Percentiles rank a stretch among this genome's conserved stretches.
Conservation (phyloP, 805 yeast genomes). For the Dipodascus albidus region DNA sequence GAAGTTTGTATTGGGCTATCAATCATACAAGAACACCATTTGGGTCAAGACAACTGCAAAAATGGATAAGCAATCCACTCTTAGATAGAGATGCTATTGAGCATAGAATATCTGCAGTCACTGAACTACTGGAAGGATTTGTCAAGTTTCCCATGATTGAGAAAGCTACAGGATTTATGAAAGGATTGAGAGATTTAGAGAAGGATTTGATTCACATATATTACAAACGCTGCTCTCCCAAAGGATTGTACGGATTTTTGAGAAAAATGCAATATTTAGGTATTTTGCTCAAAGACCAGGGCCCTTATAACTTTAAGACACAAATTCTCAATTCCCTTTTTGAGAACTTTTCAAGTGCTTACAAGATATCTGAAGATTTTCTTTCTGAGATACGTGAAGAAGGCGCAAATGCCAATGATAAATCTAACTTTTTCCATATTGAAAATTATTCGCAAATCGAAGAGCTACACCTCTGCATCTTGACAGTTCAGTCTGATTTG, state of each 20-base stretch:
- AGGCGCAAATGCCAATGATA: constrained; percentile 18
- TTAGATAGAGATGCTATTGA: constrained; percentile 41
- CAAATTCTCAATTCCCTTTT: constrained; percentile 31
- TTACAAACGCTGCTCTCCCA: constrained; percentile 36
- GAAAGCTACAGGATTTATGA: constrained; percentile 19
- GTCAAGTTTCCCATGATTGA: constrained; percentile 18
- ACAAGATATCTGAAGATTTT: constrained; percentile 21
- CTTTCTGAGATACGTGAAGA: constrained; percentile 16
- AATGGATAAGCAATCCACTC: constrained; percentile 73
- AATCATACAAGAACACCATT: constrained; percentile 71
- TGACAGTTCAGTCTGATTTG: constrained; percentile 35
- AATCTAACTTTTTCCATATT: constrained; percentile 16
- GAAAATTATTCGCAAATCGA: constrained; percentile 30
- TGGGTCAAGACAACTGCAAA: constrained; percentile 54
- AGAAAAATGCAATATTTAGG: constrained; percentile 15
- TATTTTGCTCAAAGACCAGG: constrained; percentile 8
- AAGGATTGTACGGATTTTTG: background rate
- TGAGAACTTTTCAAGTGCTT: constrained; percentile 26
- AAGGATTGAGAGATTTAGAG: constrained; percentile 44
- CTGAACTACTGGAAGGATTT: constrained; percentile 9
- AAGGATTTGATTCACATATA: constrained; percentile 45
- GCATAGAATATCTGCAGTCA: constrained; percentile 52
- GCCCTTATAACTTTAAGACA: constrained; percentile 19
- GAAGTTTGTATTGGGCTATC: constrained; percentile 69
- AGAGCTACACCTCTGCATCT: constrained; percentile 28